Percentiles rank a stretch among this genome's conserved stretches.
Evolutionary conservation across 2,329 filamentous ascomycete genomes (phyloP).

Genomic region (Trichoderma endophyticum): DNA sequence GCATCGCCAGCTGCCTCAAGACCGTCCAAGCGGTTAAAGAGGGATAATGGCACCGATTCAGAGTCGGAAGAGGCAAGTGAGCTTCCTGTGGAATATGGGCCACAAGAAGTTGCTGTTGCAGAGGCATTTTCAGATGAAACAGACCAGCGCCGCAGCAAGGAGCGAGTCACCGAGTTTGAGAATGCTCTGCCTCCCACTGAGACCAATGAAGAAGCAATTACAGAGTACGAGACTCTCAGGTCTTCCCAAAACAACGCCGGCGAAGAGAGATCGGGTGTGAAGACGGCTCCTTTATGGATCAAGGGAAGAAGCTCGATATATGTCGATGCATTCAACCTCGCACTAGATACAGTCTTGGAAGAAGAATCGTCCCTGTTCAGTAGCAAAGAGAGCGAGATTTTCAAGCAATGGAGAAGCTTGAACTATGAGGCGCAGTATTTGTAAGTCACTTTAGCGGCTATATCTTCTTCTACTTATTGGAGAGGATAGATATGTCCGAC

Average conservation of each 20-base stretch:
- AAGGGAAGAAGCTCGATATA: conserved; percentile 86
- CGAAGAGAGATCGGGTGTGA: conserved; percentile 40
- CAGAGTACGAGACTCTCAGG: conserved; percentile 72
- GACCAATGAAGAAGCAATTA: conserved; percentile 68
- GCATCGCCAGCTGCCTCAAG: conserved; percentile 19
- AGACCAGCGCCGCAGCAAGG: neutral
- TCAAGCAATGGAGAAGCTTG: conserved; percentile 69
- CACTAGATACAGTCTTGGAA: conserved; percentile 81
- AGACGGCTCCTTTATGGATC: conserved; percentile 54
- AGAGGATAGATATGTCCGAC: conserved; percentile 70
- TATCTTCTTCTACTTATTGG: neutral
- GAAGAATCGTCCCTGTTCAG: conserved; percentile 89
- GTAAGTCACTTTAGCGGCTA: conserved; percentile 47
- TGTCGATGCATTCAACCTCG: conserved; percentile 93
- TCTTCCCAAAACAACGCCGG: conserved; percentile 46
- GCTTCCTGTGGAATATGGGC: neutral
- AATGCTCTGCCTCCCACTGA: conserved; percentile 64
- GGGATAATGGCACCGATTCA: conserved; percentile 24
- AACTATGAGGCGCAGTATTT: conserved; percentile 87
- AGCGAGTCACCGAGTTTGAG: conserved; percentile 35
- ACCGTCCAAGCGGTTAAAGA: conserved; percentile 34
- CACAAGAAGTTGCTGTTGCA: neutral
- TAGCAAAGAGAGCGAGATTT: conserved; percentile 71
- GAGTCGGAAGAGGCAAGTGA: conserved; percentile 25
- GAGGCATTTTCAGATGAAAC: neutral